Conservation (phyloP, 495 filamentous ascomycete genomes). For the Daldinia bambusicola region DNA sequence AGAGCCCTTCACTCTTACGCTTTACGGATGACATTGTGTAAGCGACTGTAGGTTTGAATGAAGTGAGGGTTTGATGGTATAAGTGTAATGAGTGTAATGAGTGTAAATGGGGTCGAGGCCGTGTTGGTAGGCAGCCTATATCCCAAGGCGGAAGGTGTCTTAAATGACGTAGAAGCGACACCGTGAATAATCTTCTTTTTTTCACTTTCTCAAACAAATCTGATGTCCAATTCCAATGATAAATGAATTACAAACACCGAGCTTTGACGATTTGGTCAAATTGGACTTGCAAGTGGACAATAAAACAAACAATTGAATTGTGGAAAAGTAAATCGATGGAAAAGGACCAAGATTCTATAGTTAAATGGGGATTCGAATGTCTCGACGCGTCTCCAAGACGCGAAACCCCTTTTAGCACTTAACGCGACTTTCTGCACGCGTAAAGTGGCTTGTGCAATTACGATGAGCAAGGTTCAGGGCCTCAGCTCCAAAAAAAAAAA, state of each 20-base stretch:
- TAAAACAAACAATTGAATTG: slow-evolving; percentile 22
- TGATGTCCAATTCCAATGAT: background rate
- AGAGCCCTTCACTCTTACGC: slow-evolving; percentile 68
- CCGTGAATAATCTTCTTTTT: slow-evolving; percentile 11
- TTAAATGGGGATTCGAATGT: slow-evolving; percentile 22
- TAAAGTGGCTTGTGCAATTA: slow-evolving; percentile 42
- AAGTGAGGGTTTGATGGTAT: background rate
- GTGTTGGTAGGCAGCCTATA: slow-evolving; percentile 18
- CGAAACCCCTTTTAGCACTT: slow-evolving; percentile 14
- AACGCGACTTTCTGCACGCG: slow-evolving; percentile 27
- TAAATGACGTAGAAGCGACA: slow-evolving; percentile 32
- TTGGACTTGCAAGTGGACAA: background rate
- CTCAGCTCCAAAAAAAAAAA: too few species aligned
- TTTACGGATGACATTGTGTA: slow-evolving; percentile 66
- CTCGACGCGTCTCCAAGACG: slow-evolving; percentile 30
- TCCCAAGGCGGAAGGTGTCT: slow-evolving; percentile 22
- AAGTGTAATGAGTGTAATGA: background rate
- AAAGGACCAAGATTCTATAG: slow-evolving; percentile 12
- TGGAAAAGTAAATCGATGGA: slow-evolving; percentile 4
- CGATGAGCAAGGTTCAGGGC: background rate
- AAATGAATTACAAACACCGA: background rate
- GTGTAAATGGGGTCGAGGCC: slow-evolving; percentile 12
- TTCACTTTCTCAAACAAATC: background rate
- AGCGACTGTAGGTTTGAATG: background rate
- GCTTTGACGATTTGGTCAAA: background rate